phyloP scores from a whole-genome alignment of 2,329 filamentous ascomycete species.

The Botrytis galanthina region DNA sequence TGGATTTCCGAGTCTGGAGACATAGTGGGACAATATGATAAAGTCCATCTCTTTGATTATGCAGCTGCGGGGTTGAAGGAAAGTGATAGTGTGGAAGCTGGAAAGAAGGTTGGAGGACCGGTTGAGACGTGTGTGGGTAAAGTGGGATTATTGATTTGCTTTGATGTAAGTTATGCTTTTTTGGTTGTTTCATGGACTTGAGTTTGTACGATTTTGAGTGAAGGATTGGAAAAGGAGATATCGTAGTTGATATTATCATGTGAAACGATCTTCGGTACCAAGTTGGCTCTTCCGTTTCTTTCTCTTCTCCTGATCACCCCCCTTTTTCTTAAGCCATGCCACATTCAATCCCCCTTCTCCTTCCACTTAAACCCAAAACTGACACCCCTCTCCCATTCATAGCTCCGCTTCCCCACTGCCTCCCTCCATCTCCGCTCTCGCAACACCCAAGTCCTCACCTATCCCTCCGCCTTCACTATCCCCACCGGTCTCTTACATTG shows the following conservation, averaged over 20 bases:
- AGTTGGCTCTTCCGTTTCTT: neutral
- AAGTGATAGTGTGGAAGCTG: constrained; percentile 66
- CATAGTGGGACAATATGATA: constrained; percentile 70
- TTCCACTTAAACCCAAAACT: neutral
- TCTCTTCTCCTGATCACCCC: neutral
- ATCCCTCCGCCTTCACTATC: constrained; percentile 87
- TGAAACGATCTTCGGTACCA: neutral
- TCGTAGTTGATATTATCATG: neutral
- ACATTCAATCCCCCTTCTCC: neutral
- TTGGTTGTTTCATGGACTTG: neutral
- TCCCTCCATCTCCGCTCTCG: constrained; percentile 63
- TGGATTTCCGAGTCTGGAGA: constrained; percentile 63
- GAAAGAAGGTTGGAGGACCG: constrained; percentile 61
- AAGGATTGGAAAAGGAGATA: neutral
- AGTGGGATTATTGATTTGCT: constrained; percentile 81
- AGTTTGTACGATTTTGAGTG: neutral
- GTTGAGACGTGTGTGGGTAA: constrained; percentile 72
- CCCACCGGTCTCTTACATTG: constrained; percentile 84
- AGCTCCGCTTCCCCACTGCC: constrained; percentile 76
- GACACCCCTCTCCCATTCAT: neutral
- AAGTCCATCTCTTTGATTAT: constrained; percentile 86
- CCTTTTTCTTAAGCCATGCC: neutral
- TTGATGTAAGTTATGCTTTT: constrained; percentile 57
- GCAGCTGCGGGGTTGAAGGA: constrained; percentile 55
- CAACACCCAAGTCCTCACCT: constrained; percentile 64